Evolutionary conservation across 371 early-diverging fungal species (phyloP).

Genomic region (Gilbertella persicaria): DNA sequence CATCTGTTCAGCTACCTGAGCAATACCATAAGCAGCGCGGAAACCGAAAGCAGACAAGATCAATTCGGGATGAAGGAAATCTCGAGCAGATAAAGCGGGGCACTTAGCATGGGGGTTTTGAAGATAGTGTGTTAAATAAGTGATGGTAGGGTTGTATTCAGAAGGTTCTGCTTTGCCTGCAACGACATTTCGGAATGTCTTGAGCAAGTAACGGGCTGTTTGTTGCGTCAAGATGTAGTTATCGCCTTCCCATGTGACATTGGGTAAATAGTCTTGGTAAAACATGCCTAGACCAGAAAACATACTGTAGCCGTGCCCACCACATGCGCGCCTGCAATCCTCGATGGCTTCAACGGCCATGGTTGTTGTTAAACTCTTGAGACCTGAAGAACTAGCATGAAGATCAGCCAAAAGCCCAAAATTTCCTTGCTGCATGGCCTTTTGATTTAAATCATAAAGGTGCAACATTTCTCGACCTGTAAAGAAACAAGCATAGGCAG

Average conservation of each 20-base stretch:
- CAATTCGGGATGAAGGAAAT: constrained; percentile 60
- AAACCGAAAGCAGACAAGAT: constrained; percentile 69
- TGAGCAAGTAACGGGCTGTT: constrained; percentile 68
- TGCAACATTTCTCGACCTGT: constrained; percentile 65
- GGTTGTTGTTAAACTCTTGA: constrained; percentile 81
- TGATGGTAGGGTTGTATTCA: constrained; percentile 54
- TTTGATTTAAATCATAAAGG: constrained; percentile 61
- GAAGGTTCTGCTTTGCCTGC: constrained; percentile 54
- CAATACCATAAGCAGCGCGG: constrained; percentile 64
- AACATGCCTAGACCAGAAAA: constrained; percentile 78
- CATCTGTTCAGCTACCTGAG: constrained; percentile 56
- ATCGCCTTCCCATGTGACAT: constrained; percentile 78
- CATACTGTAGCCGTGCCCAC: constrained; percentile 83
- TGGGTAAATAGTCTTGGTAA: constrained; percentile 62
- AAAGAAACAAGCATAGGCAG: constrained; percentile 72
- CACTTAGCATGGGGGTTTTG: constrained; percentile 57
- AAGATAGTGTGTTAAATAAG: constrained; percentile 52
- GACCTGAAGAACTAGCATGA: constrained; percentile 82
- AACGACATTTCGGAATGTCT: constrained; percentile 52
- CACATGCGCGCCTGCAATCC: constrained; percentile 69
- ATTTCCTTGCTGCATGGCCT: constrained; percentile 57
- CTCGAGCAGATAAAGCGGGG: constrained; percentile 41
- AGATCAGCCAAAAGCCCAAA: constrained; percentile 70
- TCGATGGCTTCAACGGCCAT: constrained; percentile 76
- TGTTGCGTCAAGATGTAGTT: constrained; percentile 78